Evolutionary conservation across 83 land plant genomes (phyloP).

Genomic region (Diphasiastrum complanatum): DNA sequence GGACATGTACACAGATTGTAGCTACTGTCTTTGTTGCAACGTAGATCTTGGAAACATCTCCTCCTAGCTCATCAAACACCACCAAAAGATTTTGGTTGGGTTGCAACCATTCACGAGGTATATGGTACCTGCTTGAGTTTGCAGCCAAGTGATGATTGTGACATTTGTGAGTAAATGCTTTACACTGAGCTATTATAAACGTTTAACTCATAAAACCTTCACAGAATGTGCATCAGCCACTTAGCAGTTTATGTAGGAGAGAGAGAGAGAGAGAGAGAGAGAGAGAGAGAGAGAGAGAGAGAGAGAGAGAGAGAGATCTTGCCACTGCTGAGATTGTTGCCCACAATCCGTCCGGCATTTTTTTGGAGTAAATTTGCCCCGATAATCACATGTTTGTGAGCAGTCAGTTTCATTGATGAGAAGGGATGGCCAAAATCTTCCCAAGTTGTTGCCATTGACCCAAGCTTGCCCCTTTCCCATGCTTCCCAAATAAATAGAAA

Average conservation of each 20-base stretch:
- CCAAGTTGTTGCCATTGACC: slow-evolving; percentile 79
- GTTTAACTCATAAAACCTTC: too few species aligned
- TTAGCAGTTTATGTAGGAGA: too few species aligned
- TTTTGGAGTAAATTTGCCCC: slow-evolving; percentile 60
- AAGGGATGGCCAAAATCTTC: slow-evolving; percentile 68
- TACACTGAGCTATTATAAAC: too few species aligned
- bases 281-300: background rate
- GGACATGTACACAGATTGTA: slow-evolving; percentile 9
- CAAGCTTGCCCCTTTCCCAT: slow-evolving; percentile 92
- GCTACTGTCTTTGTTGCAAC: slow-evolving; percentile 37
- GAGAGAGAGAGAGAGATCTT: background rate
- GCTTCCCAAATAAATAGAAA: slow-evolving; percentile 63
- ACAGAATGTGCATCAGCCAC: too few species aligned
- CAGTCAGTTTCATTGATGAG: slow-evolving; percentile 43
- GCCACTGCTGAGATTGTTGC: slow-evolving; percentile 78
- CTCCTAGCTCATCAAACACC: slow-evolving; percentile 76
- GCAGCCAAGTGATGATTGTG: background rate
- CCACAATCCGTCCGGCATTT: slow-evolving; percentile 74
- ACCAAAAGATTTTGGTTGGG: slow-evolving; percentile 58
- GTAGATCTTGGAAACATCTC: slow-evolving; percentile 52
- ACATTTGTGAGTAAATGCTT: background rate
- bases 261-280: background rate
- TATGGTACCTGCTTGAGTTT: slow-evolving; percentile 59
- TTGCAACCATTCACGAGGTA: slow-evolving; percentile 73
- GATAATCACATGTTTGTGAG: slow-evolving; percentile 49